phyloP scores from a whole-genome alignment of 1,139 yeast genomes.

The Candida sp. region DNA sequence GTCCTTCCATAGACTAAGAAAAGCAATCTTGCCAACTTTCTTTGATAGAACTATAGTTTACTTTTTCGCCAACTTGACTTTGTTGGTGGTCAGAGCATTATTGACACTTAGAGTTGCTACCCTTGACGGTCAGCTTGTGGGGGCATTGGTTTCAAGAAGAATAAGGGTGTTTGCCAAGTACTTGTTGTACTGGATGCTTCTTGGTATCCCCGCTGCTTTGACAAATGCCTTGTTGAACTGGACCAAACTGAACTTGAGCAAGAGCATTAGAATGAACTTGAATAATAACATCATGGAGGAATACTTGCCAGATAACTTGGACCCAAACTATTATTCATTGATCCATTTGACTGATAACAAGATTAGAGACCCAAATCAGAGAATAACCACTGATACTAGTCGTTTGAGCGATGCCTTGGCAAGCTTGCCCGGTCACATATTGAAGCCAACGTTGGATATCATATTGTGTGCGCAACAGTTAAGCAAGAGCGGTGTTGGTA shows the following conservation, averaged over 20 bases:
- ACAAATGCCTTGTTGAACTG: conserved; percentile 77
- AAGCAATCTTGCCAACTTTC: conserved; percentile 43
- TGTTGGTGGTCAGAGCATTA: conserved; percentile 71
- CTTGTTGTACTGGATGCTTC: conserved; percentile 77
- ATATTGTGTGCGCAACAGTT: conserved; percentile 83
- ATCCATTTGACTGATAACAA: conserved; percentile 59
- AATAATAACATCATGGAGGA: conserved; percentile 67
- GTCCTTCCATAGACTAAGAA: conserved; percentile 34
- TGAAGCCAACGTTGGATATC: conserved; percentile 86
- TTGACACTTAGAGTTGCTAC: conserved; percentile 85
- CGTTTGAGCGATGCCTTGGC: conserved; percentile 77
- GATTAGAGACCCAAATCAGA: conserved; percentile 80
- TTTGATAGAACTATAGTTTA: conserved; percentile 38
- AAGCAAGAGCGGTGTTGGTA: conserved; percentile 73
- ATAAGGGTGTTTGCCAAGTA: conserved; percentile 68
- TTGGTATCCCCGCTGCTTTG: conserved; percentile 87
- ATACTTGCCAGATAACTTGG: conserved; percentile 67
- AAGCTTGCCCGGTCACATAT: conserved; percentile 80
- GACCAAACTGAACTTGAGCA: conserved; percentile 71
- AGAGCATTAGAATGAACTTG: conserved; percentile 66
- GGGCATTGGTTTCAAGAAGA: conserved; percentile 76
- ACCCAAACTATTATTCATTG: conserved; percentile 48
- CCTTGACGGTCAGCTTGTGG: conserved; percentile 85
- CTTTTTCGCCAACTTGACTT: conserved; percentile 59
- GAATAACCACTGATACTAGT: conserved; percentile 80